A percentile compares a stretch with the other conserved stretches of the same genome.
These are phyloP conservation scores for Prunus dulcis DNA, from an alignment of 306 rosid species.

Conservation along the genomic window DNA sequence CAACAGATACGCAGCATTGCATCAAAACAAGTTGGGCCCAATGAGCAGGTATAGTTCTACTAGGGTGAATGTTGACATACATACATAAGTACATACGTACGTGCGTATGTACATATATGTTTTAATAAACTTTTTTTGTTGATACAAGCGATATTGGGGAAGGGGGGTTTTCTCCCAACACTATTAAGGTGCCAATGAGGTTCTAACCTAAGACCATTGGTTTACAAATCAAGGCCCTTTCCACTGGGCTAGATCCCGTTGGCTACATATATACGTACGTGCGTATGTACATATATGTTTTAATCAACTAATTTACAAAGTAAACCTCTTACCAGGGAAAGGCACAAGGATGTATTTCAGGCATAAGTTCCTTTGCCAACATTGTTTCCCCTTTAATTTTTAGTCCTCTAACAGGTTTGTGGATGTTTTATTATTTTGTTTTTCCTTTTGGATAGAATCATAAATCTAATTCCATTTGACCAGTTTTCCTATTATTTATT, in stretches of 20 bases:
- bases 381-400: slow-evolving; percentile 69
- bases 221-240: no score
- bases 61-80: neutral
- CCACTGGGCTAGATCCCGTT: no score
- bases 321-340: slow-evolving; percentile 51
- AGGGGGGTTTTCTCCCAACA: no score
- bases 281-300: neutral
- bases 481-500: slow-evolving; percentile 4
- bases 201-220: no score
- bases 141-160: no score
- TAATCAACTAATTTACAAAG: neutral
- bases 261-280: no score
- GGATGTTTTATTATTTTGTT: neutral
- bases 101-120: neutral
- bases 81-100: no score
- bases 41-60: slow-evolving; percentile 58
- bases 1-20: slow-evolving; percentile 79
- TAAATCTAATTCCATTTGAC: slow-evolving; percentile 8
- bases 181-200: neutral
- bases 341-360: slow-evolving; percentile 88
- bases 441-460: neutral
- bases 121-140: neutral
- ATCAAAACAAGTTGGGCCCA: slow-evolving; percentile 75
- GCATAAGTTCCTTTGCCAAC: slow-evolving; percentile 68
- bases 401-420: slow-evolving; percentile 81